Conservation (phyloP, 768 basidiomycete species). For the Boletellus sp. region DNA sequence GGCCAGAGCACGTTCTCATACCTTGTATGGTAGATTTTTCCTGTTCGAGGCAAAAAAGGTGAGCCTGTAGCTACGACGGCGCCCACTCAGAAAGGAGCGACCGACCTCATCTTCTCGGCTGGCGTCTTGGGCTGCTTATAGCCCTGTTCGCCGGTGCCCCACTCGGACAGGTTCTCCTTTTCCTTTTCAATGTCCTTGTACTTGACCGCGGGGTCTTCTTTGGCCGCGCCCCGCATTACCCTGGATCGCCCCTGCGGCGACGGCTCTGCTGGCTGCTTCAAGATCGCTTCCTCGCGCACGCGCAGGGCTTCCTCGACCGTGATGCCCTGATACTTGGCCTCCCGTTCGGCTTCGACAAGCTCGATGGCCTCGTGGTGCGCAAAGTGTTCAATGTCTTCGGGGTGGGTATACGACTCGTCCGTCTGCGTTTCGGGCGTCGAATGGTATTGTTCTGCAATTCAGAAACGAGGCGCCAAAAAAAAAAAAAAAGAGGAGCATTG, state of each 20-base stretch:
- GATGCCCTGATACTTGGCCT: constrained; percentile 82
- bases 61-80: constrained; percentile 1
- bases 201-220: constrained; percentile 61
- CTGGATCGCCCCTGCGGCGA: constrained; percentile 41
- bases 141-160: constrained; percentile 68
- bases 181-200: constrained; percentile 55
- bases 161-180: constrained; percentile 54
- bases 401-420: constrained; percentile 90
- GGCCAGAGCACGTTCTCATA: constrained; percentile 31
- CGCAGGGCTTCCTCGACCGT: constrained; percentile 65
- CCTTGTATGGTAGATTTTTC: constrained; percentile 88
- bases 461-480: too few relatives aligned
- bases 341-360: constrained; percentile 73
- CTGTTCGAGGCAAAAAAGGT: constrained; percentile 31
- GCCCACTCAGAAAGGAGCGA: not conserved
- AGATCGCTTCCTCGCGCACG: constrained; percentile 42
- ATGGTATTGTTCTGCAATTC: constrained; percentile 74
- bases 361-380: constrained; percentile 86
- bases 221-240: constrained; percentile 55
- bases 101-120: constrained; percentile 71
- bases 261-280: constrained; percentile 1
- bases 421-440: constrained; percentile 97
- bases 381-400: constrained; percentile 93
- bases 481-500: not conserved
- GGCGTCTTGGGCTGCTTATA: constrained; percentile 72